phyloP scores from a whole-genome alignment of 768 basidiomycete species.

The Rhizopogon vinicolor region DNA sequence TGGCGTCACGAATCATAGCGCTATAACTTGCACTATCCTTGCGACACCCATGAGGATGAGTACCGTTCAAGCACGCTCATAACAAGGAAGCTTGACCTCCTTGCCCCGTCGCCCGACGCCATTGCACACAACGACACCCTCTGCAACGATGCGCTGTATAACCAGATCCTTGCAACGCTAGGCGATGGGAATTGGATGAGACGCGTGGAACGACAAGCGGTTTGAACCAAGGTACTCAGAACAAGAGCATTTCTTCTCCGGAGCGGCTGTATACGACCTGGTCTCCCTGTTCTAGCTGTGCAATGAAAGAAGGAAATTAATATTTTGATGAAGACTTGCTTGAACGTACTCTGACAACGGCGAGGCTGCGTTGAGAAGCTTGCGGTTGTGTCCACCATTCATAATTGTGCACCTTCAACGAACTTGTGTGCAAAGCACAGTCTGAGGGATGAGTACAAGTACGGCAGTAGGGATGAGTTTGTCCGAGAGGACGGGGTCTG shows the following conservation, averaged over 20 bases:
- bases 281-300: too few relatives aligned
- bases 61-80: too few relatives aligned
- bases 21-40: too few relatives aligned
- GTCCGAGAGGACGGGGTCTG: conserved; percentile 89
- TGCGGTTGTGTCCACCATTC: conserved; percentile 78
- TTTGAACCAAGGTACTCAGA: conserved; percentile 80
- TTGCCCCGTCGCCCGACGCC: too few relatives aligned
- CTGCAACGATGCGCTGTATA: too few relatives aligned
- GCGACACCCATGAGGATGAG: too few relatives aligned
- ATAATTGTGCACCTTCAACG: conserved; percentile 46
- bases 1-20: too few relatives aligned
- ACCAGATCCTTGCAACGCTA: conserved; percentile 5
- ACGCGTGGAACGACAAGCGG: conserved; percentile 89
- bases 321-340: neutral
- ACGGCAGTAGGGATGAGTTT: conserved; percentile 93
- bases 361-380: conserved; percentile 71
- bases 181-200: conserved; percentile 84
- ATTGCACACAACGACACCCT: too few relatives aligned
- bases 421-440: conserved; percentile 94
- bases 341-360: conserved; percentile 74
- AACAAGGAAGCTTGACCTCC: too few relatives aligned
- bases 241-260: conserved; percentile 72
- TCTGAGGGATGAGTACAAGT: conserved; percentile 81
- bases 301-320: too few relatives aligned
- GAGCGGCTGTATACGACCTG: too few relatives aligned